A percentile compares a stretch with the other conserved stretches of the same genome.
These are phyloP conservation scores for Botrytis hyacinthi DNA, from an alignment of 2,329 filamentous ascomycete species.

Conservation along the genomic window DNA sequence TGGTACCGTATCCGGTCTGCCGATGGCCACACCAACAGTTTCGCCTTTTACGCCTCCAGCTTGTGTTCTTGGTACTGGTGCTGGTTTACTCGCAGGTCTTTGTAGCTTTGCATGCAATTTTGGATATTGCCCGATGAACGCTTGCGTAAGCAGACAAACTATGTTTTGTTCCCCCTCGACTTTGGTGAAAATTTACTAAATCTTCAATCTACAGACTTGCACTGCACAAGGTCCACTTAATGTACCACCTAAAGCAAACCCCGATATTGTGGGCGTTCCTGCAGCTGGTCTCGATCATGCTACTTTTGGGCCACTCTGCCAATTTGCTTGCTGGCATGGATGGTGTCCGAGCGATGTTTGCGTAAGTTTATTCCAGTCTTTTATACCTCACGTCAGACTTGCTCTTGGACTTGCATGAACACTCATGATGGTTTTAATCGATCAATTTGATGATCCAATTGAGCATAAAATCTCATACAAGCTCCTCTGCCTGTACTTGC, in stretches of 20 bases:
- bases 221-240: not conserved
- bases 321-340: not conserved
- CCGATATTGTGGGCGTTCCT: not conserved
- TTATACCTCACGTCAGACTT: no score
- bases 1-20: not conserved
- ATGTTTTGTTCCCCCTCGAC: not conserved
- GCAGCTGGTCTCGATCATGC: not conserved
- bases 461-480: not conserved
- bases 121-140: not conserved
- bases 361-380: not conserved
- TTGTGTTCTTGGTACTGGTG: not conserved
- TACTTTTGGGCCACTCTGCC: not conserved
- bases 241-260: not conserved
- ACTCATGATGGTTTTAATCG: no score
- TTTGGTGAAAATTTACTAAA: not conserved
- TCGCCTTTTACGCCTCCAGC: constrained; percentile 10
- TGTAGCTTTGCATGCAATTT: constrained; percentile 15
- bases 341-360: constrained; percentile 7
- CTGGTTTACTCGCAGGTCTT: not conserved
- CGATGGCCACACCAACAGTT: constrained; percentile 2
- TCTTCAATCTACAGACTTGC: not conserved
- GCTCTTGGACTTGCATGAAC: no score
- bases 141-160: not conserved
- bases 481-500: not conserved
- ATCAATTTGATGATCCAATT: no score